Percentiles rank a stretch among this genome's conserved stretches.
Evolutionary conservation across 169 alveolate genomes (phyloP).

Genomic region (Plasmodium gonderi): DNA sequence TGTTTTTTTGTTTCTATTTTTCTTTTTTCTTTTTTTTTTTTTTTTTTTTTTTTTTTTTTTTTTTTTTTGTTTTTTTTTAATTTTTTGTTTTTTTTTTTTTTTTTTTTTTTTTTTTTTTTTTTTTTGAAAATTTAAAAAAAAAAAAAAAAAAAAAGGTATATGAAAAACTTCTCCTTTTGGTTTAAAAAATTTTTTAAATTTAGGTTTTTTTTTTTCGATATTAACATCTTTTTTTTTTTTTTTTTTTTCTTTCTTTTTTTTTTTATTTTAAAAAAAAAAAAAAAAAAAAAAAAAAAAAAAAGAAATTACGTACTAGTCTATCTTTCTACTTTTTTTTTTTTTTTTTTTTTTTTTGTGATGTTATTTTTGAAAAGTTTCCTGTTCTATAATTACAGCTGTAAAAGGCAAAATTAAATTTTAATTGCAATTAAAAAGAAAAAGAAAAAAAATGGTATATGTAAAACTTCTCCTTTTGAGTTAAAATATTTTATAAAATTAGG

Average conservation of each 20-base stretch:
- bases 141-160: not conserved
- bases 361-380: slow-evolving; percentile 26
- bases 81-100: not conserved
- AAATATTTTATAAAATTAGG: slow-evolving; percentile 17
- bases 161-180: not conserved
- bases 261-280: no score
- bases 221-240: not conserved
- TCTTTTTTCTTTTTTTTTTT: not conserved
- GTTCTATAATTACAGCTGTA: slow-evolving; percentile 25
- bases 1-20: not conserved
- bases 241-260: not conserved
- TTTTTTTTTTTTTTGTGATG: slow-evolving; percentile 5
- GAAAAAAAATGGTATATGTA: not conserved
- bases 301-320: no score
- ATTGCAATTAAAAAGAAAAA: slow-evolving; percentile 1
- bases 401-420: slow-evolving; percentile 23
- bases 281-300: no score
- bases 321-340: not conserved
- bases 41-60: not conserved
- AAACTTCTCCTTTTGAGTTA: slow-evolving; percentile 3
- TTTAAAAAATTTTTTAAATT: slow-evolving; percentile 12
- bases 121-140: slow-evolving; percentile 1
- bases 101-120: not conserved
- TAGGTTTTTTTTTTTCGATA: not conserved
- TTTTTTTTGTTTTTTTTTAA: no score